Percentiles rank a stretch among this genome's conserved stretches.
Conservation (phyloP, 495 filamentous ascomycete genomes). For the Cladorrhinum samala region DNA sequence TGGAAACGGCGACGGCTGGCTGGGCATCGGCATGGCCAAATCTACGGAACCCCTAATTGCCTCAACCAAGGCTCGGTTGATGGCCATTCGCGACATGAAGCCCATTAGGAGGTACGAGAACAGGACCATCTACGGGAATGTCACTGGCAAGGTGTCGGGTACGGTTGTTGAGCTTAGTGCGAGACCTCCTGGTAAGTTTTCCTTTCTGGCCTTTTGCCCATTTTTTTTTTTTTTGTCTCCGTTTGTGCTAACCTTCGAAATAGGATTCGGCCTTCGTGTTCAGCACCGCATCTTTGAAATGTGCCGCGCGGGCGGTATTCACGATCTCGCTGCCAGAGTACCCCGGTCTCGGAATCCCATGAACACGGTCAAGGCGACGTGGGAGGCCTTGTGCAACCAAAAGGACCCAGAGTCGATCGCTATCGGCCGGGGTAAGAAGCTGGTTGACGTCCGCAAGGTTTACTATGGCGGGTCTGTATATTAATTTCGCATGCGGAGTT, state of each 20-base stretch:
- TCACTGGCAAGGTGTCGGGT: constrained; percentile 77
- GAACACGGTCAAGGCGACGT: constrained; percentile 91
- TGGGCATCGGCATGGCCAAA: constrained; percentile 90
- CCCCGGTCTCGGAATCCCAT: constrained; percentile 80
- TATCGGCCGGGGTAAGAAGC: constrained; percentile 77
- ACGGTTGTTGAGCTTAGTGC: constrained; percentile 71
- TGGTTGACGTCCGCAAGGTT: constrained; percentile 93
- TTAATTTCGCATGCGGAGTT: constrained; percentile 11
- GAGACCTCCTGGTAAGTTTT: constrained; percentile 75
- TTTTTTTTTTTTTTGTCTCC: background rate
- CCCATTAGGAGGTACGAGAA: constrained; percentile 85
- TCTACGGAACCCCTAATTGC: constrained; percentile 63
- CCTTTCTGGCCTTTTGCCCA: background rate
- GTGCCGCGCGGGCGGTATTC: constrained; percentile 72
- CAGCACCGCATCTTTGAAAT: constrained; percentile 91
- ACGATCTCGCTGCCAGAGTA: constrained; percentile 76
- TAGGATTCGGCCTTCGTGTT: constrained; percentile 76
- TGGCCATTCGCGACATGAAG: constrained; percentile 79
- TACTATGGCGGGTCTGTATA: constrained; percentile 82
- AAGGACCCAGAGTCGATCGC: constrained; percentile 83
- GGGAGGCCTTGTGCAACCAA: constrained; percentile 75
- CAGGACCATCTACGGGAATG: constrained; percentile 82
- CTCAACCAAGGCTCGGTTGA: constrained; percentile 56
- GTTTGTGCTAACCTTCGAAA: background rate
- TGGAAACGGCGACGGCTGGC: constrained; percentile 74